Percentiles rank a stretch among this genome's conserved stretches.
phyloP scores from a whole-genome alignment of 108 stramenopile species.

The Skeletonema tropicum region DNA sequence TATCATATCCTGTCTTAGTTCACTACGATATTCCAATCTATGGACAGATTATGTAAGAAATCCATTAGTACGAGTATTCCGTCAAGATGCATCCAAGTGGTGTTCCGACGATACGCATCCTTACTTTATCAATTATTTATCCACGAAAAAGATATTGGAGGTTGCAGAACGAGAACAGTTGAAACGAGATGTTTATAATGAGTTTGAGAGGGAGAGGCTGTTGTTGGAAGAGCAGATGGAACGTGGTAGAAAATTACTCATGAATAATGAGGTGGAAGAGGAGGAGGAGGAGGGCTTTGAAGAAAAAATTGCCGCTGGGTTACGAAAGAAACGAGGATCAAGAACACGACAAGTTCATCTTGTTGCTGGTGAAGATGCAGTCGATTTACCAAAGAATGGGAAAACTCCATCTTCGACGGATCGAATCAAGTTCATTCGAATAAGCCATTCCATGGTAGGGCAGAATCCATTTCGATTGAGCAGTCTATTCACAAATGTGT shows the following conservation, averaged over 20 bases:
- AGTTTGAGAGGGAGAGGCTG: conserved; percentile 25
- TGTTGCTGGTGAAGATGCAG: conserved; percentile 10
- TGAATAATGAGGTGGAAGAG: not conserved
- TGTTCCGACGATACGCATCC: conserved; percentile 72
- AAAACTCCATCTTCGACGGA: conserved; percentile 24
- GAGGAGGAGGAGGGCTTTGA: conserved; percentile 31
- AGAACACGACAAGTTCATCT: not conserved
- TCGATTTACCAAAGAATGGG: conserved; percentile 17
- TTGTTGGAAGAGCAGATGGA: conserved; percentile 18
- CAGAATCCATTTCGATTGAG: conserved; percentile 60
- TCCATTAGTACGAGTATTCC: conserved; percentile 58
- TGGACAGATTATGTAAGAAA: conserved; percentile 65
- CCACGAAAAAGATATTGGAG: conserved; percentile 63
- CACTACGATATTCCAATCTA: conserved; percentile 60
- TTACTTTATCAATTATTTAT: conserved; percentile 66
- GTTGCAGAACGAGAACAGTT: conserved; percentile 69
- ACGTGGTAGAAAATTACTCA: conserved; percentile 32
- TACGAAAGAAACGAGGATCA: conserved; percentile 20
- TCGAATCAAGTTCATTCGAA: conserved; percentile 73
- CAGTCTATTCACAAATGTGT: conserved; percentile 58
- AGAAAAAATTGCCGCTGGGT: conserved; percentile 17
- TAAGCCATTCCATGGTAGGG: conserved; percentile 59
- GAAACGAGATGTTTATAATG: conserved; percentile 49
- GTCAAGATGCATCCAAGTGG: conserved; percentile 61
- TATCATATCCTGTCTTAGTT: conserved; percentile 72